Percentiles rank a stretch among this genome's conserved stretches.
phyloP scores from a whole-genome alignment of 306 rosid species.

The Trifolium pratense region DNA sequence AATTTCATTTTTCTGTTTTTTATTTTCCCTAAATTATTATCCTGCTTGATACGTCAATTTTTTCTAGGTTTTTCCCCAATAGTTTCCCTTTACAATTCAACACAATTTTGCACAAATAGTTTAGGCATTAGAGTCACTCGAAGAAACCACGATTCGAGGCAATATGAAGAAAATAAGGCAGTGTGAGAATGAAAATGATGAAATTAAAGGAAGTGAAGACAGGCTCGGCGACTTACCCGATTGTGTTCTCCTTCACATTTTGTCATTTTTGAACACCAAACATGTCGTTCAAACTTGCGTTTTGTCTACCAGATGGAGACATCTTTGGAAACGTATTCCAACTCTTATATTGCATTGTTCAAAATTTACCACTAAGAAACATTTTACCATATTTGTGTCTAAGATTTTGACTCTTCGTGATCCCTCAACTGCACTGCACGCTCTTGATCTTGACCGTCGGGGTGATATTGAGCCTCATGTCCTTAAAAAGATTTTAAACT shows the following conservation, averaged over 20 bases:
- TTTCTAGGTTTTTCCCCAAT: no score
- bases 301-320: background rate
- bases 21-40: no score
- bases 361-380: background rate
- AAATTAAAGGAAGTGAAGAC: background rate
- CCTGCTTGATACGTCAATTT: no score
- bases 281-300: background rate
- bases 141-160: no score
- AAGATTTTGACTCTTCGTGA: background rate
- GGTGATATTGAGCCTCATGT: background rate
- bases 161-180: no score
- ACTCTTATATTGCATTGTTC: background rate
- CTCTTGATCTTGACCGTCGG: background rate
- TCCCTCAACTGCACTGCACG: background rate
- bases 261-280: background rate
- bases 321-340: background rate
- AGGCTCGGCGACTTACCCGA: background rate
- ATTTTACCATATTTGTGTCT: background rate
- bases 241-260: background rate
- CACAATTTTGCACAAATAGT: no score
- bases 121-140: no score
- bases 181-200: no score
- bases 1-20: no score
- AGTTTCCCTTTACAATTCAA: no score
- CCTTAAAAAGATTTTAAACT: background rate